A percentile compares a stretch with the other conserved stretches of the same genome.
Conservation (phyloP, 352 stramenopile genomes). For the Aphanomyces astaci region DNA sequence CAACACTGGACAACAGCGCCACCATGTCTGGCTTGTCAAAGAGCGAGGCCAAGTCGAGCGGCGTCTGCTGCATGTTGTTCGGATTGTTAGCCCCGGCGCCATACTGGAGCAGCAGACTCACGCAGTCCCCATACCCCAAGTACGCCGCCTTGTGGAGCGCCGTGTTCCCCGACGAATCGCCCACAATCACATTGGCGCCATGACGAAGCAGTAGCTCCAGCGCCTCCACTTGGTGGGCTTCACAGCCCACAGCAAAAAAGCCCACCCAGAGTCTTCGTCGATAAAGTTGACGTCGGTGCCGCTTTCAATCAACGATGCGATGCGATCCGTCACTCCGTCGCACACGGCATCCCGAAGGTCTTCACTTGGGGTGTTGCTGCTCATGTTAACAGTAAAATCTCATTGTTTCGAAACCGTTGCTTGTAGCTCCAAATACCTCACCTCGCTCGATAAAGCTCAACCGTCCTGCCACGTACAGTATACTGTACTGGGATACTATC, state of each 20-base stretch:
- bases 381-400: too few species aligned
- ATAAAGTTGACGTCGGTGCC: constrained; percentile 35
- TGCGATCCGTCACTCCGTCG: constrained; percentile 26
- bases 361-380: constrained; percentile 25
- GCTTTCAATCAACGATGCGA: constrained; percentile 26
- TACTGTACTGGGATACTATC: too few species aligned
- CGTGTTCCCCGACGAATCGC: constrained; percentile 34
- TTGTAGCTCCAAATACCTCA: too few species aligned
- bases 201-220: constrained; percentile 30
- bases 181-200: constrained; percentile 34
- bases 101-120: constrained; percentile 28
- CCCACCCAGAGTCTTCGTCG: constrained; percentile 35
- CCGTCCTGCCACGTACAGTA: too few species aligned
- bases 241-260: constrained; percentile 37
- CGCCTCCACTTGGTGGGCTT: constrained; percentile 29
- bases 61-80: constrained; percentile 35
- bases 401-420: too few species aligned
- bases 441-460: too few species aligned
- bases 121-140: constrained; percentile 32
- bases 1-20: constrained; percentile 19
- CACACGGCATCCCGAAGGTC: constrained; percentile 38
- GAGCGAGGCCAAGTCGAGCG: constrained; percentile 33
- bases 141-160: constrained; percentile 43
- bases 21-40: constrained; percentile 36
- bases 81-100: constrained; percentile 23